Base-by-base conservation (phyloP, 73 alveolate species). In the Paramecium biaurelia region DNA sequence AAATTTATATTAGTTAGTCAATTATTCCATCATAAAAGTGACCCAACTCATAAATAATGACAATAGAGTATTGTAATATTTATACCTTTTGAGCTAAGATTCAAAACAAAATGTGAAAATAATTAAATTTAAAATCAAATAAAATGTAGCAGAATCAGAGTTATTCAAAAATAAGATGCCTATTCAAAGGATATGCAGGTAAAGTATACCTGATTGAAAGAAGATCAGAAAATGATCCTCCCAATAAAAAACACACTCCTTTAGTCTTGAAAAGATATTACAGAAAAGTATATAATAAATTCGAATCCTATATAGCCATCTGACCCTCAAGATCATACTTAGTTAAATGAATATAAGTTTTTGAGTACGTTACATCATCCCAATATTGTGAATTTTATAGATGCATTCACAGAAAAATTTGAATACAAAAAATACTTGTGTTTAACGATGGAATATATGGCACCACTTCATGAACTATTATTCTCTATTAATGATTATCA, bases 381-480 rank as follows among this genome's bases (percentile, higher is more conserved):
- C 15, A 79, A 79, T 43, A 42, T 79, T 79, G 47, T 79, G 18
- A 24, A 38, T 5, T 42, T 79, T 5, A n/a, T 43, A 1, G 74
- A 34, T 20, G 70, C 72, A 1, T 43, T 79, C 15, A 79, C 74
- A 11, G 90, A 79, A 24, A 38, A 23, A 45, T 79, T 42, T 79
- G 70, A 41, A 47, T 45, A 79, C 28, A 79, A 79, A 63, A 41
- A 79, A 45, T 79, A 79, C 72, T 14, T 79, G 20, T 79, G 90
- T 34, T 24, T 79, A 23, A 43, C 90, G 21, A 41, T 79, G 70
- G 70, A 79, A 18, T 45, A 79, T 23, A 79, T 79, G 90, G 90
- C 90, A 9, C 90, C 90, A 23, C 56, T 79, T 24, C 45, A 79
- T 79, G 90, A 79, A 45, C 14, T 47, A 18, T 20, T 79, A 21